Conservation (phyloP, 805 yeast species). For the Wickerhamiella azyma region DNA sequence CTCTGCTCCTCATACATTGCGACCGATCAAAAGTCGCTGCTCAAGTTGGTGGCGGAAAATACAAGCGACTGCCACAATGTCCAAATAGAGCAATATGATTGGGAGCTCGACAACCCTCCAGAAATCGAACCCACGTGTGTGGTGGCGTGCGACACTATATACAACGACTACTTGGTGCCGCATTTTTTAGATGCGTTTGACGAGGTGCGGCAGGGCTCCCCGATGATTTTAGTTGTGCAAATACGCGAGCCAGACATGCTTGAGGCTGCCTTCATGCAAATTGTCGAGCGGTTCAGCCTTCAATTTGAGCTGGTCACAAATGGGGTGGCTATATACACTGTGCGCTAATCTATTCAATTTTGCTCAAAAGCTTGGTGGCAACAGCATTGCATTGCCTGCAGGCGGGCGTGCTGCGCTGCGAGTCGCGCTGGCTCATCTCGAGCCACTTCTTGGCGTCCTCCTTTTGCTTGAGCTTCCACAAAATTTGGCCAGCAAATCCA, state of each 20-base stretch:
- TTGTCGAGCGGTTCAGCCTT: not conserved
- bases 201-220: conserved; percentile 7
- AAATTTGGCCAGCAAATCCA: conserved; percentile 18
- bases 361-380: conserved; percentile 9
- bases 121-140: conserved; percentile 8
- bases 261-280: conserved; percentile 5
- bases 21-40: conserved; percentile 18
- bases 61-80: conserved; percentile 8
- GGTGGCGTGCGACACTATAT: conserved; percentile 19
- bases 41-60: conserved; percentile 14
- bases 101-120: conserved; percentile 16
- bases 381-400: conserved; percentile 16
- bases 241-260: conserved; percentile 11
- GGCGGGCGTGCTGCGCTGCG: conserved; percentile 15
- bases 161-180: conserved; percentile 15
- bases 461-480: conserved; percentile 18
- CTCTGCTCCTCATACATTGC: conserved; percentile 8
- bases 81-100: conserved; percentile 14
- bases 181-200: conserved; percentile 15
- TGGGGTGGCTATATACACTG: conserved; percentile 9
- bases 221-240: conserved; percentile 12
- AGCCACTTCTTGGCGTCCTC: conserved; percentile 16
- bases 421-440: conserved; percentile 10
- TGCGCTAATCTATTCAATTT: conserved; percentile 6
- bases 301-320: conserved; percentile 1